Evolutionary conservation across 352 stramenopile species (phyloP).

Genomic region (Phytophthora fragariaefolia): DNA sequence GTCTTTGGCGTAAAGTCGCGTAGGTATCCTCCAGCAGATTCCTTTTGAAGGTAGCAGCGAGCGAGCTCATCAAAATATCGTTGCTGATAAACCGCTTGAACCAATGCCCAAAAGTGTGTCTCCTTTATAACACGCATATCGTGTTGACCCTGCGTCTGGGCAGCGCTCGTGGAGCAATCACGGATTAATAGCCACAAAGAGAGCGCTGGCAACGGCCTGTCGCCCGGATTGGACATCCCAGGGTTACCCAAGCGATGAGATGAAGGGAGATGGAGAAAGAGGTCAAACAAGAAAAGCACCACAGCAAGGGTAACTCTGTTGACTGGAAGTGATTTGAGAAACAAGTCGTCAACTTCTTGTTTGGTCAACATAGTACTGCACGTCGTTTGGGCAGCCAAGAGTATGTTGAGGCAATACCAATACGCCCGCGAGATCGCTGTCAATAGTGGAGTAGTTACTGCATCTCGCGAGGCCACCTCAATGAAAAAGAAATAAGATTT

Average conservation of each 20-base stretch:
- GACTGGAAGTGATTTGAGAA: slow-evolving; percentile 21
- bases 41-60: slow-evolving; percentile 43
- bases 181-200: slow-evolving; percentile 71
- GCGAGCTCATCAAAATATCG: slow-evolving; percentile 50
- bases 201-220: slow-evolving; percentile 39
- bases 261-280: slow-evolving; percentile 72
- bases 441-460: slow-evolving; percentile 63
- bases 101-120: slow-evolving; percentile 59
- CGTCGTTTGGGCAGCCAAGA: slow-evolving; percentile 43
- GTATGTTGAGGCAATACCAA: slow-evolving; percentile 61
- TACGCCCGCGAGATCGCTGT: slow-evolving; percentile 60
- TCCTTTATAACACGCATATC: slow-evolving; percentile 34
- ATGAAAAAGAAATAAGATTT: slow-evolving; percentile 78
- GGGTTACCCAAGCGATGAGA: slow-evolving; percentile 48
- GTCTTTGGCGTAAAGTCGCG: slow-evolving; percentile 22
- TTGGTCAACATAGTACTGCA: slow-evolving; percentile 11
- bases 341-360: slow-evolving; percentile 17
- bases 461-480: slow-evolving; percentile 53
- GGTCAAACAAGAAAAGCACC: slow-evolving; percentile 78
- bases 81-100: slow-evolving; percentile 50
- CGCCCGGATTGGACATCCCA: background rate
- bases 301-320: slow-evolving; percentile 58
- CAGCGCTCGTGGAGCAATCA: slow-evolving; percentile 38
- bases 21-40: slow-evolving; percentile 55
- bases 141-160: slow-evolving; percentile 20